phyloP scores from a whole-genome alignment of 768 basidiomycete species.

The Kwoniella shandongensis region DNA sequence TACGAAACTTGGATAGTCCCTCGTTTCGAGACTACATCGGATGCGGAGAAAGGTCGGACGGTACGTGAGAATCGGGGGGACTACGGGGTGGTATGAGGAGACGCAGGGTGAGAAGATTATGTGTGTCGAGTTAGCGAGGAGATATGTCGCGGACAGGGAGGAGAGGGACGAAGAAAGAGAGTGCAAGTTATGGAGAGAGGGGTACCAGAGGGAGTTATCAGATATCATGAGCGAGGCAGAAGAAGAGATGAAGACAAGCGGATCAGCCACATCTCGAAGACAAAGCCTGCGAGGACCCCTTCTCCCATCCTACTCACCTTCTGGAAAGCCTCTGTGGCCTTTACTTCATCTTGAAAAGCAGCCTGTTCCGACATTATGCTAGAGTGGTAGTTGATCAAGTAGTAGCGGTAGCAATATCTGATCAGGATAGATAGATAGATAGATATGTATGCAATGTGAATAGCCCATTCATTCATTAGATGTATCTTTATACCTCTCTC shows the following conservation, averaged over 20 bases:
- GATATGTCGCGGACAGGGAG: neutral
- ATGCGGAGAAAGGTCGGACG: conserved; percentile 88
- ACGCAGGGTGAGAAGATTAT: conserved; percentile 1
- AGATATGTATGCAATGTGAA: no score
- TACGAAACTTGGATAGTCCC: conserved; percentile 83
- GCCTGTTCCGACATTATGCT: conserved; percentile 53
- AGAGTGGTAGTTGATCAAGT: no score
- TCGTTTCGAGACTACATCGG: conserved; percentile 88
- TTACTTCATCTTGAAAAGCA: conserved; percentile 76
- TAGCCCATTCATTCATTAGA: no score
- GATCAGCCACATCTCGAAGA: no score
- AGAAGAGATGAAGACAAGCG: neutral
- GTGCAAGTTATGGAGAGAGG: no score
- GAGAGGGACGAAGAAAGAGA: neutral
- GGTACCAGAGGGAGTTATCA: no score
- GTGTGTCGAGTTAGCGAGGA: neutral
- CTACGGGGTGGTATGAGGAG: conserved; percentile 55
- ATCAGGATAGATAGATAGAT: no score
- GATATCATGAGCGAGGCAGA: neutral
- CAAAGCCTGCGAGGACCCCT: no score
- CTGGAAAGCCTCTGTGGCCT: conserved; percentile 86
- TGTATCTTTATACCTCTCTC: no score
- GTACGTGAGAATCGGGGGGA: conserved; percentile 80
- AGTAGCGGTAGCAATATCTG: no score
- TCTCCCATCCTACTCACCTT: conserved; percentile 62